phyloP scores from a whole-genome alignment of 148 eudicot species.

The Linanthus parryae region DNA sequence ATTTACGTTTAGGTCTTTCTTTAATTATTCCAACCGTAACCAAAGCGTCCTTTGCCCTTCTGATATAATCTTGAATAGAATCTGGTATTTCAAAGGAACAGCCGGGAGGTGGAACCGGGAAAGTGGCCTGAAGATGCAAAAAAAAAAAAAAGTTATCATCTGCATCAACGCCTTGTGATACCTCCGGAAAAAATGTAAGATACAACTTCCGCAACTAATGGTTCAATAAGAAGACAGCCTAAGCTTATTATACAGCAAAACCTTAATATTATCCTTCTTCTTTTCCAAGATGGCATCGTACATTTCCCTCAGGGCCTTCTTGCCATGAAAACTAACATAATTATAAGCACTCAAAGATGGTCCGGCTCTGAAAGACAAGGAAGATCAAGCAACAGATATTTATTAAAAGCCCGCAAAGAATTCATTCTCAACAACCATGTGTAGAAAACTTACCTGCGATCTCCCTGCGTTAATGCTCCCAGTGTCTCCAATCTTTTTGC shows the following conservation, averaged over 20 bases:
- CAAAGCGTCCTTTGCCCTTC: slow-evolving; percentile 85
- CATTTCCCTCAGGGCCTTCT: slow-evolving; percentile 65
- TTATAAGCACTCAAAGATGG: slow-evolving; percentile 81
- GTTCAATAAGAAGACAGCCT: not conserved
- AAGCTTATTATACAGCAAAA: slow-evolving; percentile 7
- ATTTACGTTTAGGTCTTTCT: too few relatives aligned
- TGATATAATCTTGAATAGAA: slow-evolving; percentile 61
- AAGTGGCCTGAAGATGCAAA: slow-evolving; percentile 45
- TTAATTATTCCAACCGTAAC: slow-evolving; percentile 92
- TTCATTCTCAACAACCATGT: not conserved
- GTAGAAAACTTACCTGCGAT: slow-evolving; percentile 61
- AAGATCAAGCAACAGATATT: not conserved
- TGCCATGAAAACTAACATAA: slow-evolving; percentile 87
- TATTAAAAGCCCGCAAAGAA: not conserved
- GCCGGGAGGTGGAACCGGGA: slow-evolving; percentile 88
- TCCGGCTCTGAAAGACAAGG: slow-evolving; percentile 77
- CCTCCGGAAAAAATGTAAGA: too few relatives aligned
- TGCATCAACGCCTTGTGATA: too few relatives aligned
- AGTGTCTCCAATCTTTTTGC: slow-evolving; percentile 95
- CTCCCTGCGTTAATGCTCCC: slow-evolving; percentile 97
- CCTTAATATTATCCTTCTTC: too few relatives aligned
- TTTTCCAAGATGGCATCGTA: slow-evolving; percentile 83
- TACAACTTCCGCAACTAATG: not conserved
- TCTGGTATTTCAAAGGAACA: slow-evolving; percentile 82
- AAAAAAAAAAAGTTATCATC: not conserved